These are phyloP conservation scores for Backusella morwellensis DNA, from an alignment of 192 early-diverging fungal species.

Conservation along the genomic window DNA sequence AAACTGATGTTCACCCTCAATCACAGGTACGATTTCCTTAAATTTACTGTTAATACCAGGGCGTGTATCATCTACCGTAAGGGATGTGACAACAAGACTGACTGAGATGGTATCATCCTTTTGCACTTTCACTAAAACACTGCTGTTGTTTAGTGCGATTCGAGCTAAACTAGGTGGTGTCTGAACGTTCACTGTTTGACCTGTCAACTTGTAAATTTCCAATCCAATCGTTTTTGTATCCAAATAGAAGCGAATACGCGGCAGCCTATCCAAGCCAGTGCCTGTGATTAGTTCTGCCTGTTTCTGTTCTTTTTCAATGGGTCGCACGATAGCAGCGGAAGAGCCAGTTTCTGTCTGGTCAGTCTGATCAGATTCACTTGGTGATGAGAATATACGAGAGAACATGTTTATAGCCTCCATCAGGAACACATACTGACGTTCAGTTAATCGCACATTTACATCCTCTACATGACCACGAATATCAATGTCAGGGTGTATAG, in stretches of 20 bases:
- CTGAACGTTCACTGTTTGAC: slow-evolving; percentile 46
- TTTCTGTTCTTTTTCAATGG: slow-evolving; percentile 8
- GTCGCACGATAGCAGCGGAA: background rate
- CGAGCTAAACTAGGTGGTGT: slow-evolving; percentile 51
- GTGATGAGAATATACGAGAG: slow-evolving; percentile 38
- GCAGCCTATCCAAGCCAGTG: background rate
- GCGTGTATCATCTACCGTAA: slow-evolving; percentile 81
- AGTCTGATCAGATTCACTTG: background rate
- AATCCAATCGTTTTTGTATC: slow-evolving; percentile 70
- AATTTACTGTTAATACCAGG: slow-evolving; percentile 74
- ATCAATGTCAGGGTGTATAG: slow-evolving; percentile 32
- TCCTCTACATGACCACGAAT: slow-evolving; percentile 68
- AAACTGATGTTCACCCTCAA: slow-evolving; percentile 62
- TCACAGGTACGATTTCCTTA: slow-evolving; percentile 78
- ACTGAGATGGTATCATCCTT: slow-evolving; percentile 65
- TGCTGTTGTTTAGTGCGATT: slow-evolving; percentile 48
- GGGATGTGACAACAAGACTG: slow-evolving; percentile 64
- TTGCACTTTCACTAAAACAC: slow-evolving; percentile 53
- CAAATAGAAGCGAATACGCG: slow-evolving; percentile 46
- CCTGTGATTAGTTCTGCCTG: background rate
- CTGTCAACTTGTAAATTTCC: slow-evolving; percentile 74
- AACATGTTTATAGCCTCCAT: slow-evolving; percentile 62
- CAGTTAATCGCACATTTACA: slow-evolving; percentile 74
- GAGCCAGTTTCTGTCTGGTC: background rate
- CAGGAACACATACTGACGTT: slow-evolving; percentile 81